Evolutionary conservation across 2,329 filamentous ascomycete species (phyloP), one percentile per base, ranked within the genome.

Genomic region (Pezicula radicicola): DNA sequence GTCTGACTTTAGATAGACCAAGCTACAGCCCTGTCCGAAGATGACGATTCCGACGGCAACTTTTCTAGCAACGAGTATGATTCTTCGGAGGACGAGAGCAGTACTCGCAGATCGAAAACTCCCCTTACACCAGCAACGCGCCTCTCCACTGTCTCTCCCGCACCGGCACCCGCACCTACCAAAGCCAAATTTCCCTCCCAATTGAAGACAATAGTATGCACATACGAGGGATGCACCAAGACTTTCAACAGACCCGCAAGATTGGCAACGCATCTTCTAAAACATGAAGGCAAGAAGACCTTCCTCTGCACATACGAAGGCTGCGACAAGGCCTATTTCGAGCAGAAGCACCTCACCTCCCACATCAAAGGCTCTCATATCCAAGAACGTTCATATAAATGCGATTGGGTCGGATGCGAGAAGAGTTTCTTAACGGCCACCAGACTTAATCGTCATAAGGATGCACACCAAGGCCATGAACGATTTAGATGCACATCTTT

Each of bases 211-310:
- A 85, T 91, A 57, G 74, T 76, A 50, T 97, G 93, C 71, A 84
- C 87, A 1, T 86, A 83, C 67, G 80, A 85, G 10, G 81, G 78
- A 57, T 97, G 93, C 66, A 72, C 75, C 52, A 95, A 95, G 72
- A 84, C 86, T 6, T 97, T 94, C 75, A 96, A 96, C 68, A 85
- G 93, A 3, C 91, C 91, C 1, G 88, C 88, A 33, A 84, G 90
- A 27, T 78, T 97, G 4, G 78, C 87, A 54, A 85, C 89, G 53
- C 93, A 97, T 64, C 72, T 93, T 21, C 81, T 91, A 57, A 91
- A 88, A 1, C 93, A 97, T 68, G 93, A 84, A 49, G 91, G 93
- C 60, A 89, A 93, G 60, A 84, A 92, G 1, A 85, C 91, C 0
- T 95, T 88, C 68, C 76, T 78, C 37, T 97, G 93, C 65, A 74